Evolutionary conservation across 208 protist species (phyloP).

Genomic region (Borovskyia barvae): DNA sequence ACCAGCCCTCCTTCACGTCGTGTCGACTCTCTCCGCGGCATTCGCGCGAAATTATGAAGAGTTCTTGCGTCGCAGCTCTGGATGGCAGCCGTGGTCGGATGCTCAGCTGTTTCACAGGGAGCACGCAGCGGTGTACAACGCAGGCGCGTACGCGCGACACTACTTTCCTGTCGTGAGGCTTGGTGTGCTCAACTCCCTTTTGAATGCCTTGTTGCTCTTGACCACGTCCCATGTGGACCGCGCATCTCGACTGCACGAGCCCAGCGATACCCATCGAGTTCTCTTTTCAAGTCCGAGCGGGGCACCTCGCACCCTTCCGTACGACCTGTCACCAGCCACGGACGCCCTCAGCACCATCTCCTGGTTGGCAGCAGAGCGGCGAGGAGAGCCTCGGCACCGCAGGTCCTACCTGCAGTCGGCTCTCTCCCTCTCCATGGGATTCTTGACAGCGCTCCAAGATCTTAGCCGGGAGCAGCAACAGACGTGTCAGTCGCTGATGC

Average conservation of each 20-base stretch:
- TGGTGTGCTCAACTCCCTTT: constrained; percentile 28
- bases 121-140: constrained; percentile 32
- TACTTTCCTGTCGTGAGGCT: constrained; percentile 35
- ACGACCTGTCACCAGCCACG: neutral
- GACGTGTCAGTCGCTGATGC: constrained; percentile 25
- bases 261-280: constrained; percentile 20
- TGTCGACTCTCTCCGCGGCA: constrained; percentile 6
- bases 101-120: constrained; percentile 36
- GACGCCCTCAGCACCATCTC: neutral
- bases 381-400: constrained; percentile 4
- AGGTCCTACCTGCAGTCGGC: constrained; percentile 17
- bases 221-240: constrained; percentile 3
- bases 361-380: constrained; percentile 10
- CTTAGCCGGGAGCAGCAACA: constrained; percentile 25
- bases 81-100: constrained; percentile 58
- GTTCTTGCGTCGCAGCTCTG: constrained; percentile 12
- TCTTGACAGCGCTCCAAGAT: constrained; percentile 41
- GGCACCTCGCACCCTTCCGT: neutral
- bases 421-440: constrained; percentile 24
- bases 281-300: neutral
- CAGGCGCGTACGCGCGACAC: constrained; percentile 34
- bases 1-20: constrained; percentile 30
- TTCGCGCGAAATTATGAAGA: constrained; percentile 29
- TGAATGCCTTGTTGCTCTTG: constrained; percentile 55
- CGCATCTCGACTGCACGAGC: constrained; percentile 15